Percentiles rank a stretch among this genome's conserved stretches.
Evolutionary conservation across 2,329 filamentous ascomycete genomes (phyloP).

Genomic region (Cladophialophora exuberans): DNA sequence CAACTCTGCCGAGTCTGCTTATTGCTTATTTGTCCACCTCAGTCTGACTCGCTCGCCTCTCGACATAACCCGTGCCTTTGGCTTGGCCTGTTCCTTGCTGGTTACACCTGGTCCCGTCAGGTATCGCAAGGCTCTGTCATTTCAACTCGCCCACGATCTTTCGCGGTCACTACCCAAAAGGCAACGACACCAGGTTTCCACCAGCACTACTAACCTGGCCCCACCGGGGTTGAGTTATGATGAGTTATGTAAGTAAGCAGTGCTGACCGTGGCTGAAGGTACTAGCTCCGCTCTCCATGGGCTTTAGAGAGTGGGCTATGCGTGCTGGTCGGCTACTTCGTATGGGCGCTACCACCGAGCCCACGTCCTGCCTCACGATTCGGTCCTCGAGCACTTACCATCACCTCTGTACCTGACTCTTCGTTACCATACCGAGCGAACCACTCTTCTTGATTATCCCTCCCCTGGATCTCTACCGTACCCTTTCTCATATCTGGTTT

Average conservation of each 20-base stretch:
- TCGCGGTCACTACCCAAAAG: no score
- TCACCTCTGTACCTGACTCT: conserved; percentile 7
- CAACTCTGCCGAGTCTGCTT: no score
- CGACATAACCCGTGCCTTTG: no score
- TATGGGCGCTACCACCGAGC: conserved; percentile 10
- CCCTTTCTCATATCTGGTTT: conserved; percentile 3
- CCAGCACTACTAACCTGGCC: conserved; percentile 17
- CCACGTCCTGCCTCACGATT: conserved; percentile 13
- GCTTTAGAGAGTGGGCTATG: conserved; percentile 17
- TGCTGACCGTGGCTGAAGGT: conserved; percentile 29
- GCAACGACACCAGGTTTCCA: conserved; percentile 10
- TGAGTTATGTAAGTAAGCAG: conserved; percentile 28
- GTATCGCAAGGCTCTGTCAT: conserved; percentile 2
- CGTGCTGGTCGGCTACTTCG: conserved; percentile 15
- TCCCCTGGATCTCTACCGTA: conserved; percentile 18
- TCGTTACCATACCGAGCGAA: conserved; percentile 2
- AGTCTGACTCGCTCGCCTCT: background rate
- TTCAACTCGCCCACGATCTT: conserved; percentile 8
- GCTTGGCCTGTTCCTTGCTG: conserved; percentile 1
- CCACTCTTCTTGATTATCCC: conserved; percentile 3
- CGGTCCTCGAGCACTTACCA: conserved; percentile 10
- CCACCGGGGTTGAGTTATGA: conserved; percentile 16
- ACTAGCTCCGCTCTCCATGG: conserved; percentile 21
- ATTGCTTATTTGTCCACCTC: conserved; percentile 18
- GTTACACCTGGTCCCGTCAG: background rate